These are phyloP conservation scores for Beverwykella pulmonaria DNA, from an alignment of 495 filamentous ascomycete species.

Conservation along the genomic window DNA sequence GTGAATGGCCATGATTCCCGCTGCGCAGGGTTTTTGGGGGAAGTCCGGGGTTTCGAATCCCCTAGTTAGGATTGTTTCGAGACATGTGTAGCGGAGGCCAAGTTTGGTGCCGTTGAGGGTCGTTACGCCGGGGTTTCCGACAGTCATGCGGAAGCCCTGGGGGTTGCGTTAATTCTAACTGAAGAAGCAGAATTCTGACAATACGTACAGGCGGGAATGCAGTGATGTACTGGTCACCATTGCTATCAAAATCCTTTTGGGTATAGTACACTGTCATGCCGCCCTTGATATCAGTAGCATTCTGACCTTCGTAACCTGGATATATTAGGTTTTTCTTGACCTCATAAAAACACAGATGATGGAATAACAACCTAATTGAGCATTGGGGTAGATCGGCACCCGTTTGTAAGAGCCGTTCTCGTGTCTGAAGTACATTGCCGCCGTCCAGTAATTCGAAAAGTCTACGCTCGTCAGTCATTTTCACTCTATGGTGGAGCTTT, in stretches of 20 bases:
- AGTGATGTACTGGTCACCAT: constrained; percentile 50
- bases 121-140: constrained; percentile 51
- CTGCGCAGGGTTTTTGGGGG: constrained; percentile 50
- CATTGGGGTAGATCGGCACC: constrained; percentile 50
- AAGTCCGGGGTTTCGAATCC: constrained; percentile 53
- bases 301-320: not conserved
- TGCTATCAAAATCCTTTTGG: constrained; percentile 48
- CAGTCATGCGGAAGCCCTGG: constrained; percentile 60
- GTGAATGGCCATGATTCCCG: constrained; percentile 56
- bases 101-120: constrained; percentile 28
- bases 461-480: constrained; percentile 31
- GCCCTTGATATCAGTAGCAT: constrained; percentile 51
- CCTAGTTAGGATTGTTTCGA: constrained; percentile 48
- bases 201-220: constrained; percentile 52
- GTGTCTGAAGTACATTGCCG: constrained; percentile 56
- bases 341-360: too few species aligned
- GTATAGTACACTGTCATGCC: constrained; percentile 57
- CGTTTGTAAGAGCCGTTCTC: constrained; percentile 55
- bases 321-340: too few species aligned
- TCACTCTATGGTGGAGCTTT: not conserved
- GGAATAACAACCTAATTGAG: constrained; percentile 38
- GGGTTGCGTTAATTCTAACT: not conserved
- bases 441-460: constrained; percentile 50
- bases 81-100: constrained; percentile 55
- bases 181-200: not conserved